Base-by-base conservation (phyloP, 139 green algal genomes). In the Pycnococcus provasolii region DNA sequence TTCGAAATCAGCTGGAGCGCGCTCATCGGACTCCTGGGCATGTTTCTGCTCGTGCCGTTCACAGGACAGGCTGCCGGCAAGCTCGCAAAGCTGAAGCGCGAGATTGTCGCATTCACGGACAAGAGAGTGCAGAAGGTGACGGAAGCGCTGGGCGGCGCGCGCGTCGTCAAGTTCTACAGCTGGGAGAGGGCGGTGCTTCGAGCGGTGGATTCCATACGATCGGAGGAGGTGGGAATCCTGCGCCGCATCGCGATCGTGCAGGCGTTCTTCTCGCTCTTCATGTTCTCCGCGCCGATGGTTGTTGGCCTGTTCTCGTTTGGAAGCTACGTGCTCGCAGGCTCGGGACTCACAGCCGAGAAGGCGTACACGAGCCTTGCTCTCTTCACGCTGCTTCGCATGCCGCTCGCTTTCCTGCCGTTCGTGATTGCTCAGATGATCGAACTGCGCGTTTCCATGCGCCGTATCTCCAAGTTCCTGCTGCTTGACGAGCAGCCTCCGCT, bases 321-420 rank as follows among this genome's bases (percentile, higher is more conserved):
- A 37, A 76, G 75, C 3, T 96, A 91, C 67, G 78, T 60, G 4
- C 54, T 87, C 4, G 68, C 79, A 1, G 85, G 86, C 45, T 77
- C 74, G 66, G 40, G 67, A 15, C 86, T 91, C 57, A 86, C 73
- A 15, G 59, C 86, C 26, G 70, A 83, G 7, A 70, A 68, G 47
- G 84, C 90, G 52, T 96, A 92, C 79, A 86, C 87, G 4, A 76
- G 87, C 0, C 86, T 96, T 52, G 68, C 88, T 40, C 82, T 93
- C 9, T 96, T 97, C 64, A 80, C 78, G 40, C 77, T 97, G 64
- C 86, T 96, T 80, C 87, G 90, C 60, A 88, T 96, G 66, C 90
- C 89, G 3, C 78, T 96, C 69, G 77, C 85, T 50, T 90, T 93
- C 70, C 77, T 96, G 54, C 90, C 91, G 43, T 89, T 94, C 26